Evolutionary conservation across 1,139 yeast species (phyloP).

Genomic region (Spathaspora sp.): DNA sequence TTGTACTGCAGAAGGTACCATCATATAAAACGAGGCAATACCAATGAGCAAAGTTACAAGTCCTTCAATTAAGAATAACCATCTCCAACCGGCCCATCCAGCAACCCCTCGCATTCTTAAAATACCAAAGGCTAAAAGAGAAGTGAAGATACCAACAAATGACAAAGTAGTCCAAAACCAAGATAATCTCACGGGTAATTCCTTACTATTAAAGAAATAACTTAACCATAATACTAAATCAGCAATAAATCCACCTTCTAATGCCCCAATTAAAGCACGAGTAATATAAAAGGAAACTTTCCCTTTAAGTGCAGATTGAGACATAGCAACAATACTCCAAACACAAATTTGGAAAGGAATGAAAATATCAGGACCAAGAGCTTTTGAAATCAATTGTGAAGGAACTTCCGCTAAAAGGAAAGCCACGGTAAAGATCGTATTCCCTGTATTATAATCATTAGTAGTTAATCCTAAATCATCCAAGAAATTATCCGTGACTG

Average conservation of each 20-base stretch:
- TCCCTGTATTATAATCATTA: slow-evolving; percentile 28
- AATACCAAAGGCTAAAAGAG: slow-evolving; percentile 33
- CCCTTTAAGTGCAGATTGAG: slow-evolving; percentile 22
- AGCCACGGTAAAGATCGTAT: slow-evolving; percentile 25
- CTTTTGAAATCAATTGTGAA: slow-evolving; percentile 27
- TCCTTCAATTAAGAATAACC: slow-evolving; percentile 39
- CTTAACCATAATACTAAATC: slow-evolving; percentile 28
- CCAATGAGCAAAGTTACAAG: slow-evolving; percentile 30
- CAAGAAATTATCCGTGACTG: slow-evolving; percentile 28
- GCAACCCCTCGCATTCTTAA: slow-evolving; percentile 22
- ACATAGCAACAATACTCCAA: slow-evolving; percentile 29
- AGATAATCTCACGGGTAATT: slow-evolving; percentile 25
- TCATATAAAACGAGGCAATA: slow-evolving; percentile 26
- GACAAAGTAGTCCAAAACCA: slow-evolving; percentile 17
- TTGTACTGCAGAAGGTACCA: slow-evolving; percentile 36
- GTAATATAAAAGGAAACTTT: slow-evolving; percentile 23
- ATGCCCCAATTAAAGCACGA: slow-evolving; percentile 25
- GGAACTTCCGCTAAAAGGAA: slow-evolving; percentile 31
- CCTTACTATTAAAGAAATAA: slow-evolving; percentile 26
- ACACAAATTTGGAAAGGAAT: slow-evolving; percentile 29
- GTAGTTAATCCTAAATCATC: slow-evolving; percentile 25
- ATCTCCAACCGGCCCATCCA: slow-evolving; percentile 48
- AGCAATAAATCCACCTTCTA: slow-evolving; percentile 30
- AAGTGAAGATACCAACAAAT: slow-evolving; percentile 33
- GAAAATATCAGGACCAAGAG: slow-evolving; percentile 27